Evolutionary conservation across 495 filamentous ascomycete species (phyloP).

Genomic region (Paragyromitra xinjiangensis): DNA sequence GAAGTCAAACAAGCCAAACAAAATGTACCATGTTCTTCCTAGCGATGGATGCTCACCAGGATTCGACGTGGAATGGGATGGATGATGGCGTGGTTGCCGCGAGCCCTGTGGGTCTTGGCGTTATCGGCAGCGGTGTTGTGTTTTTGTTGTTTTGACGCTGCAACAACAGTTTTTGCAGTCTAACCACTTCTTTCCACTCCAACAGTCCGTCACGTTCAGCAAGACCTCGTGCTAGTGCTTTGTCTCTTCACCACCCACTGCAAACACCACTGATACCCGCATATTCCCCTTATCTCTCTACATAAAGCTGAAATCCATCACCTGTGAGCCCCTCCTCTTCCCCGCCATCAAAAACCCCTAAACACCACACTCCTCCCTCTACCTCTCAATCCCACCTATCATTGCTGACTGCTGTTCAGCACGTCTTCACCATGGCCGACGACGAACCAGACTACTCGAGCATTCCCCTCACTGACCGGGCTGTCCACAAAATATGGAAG

Average conservation of each 20-base stretch:
- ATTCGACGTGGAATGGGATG: slow-evolving; percentile 29
- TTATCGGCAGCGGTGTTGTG: slow-evolving; percentile 28
- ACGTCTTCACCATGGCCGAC: slow-evolving; percentile 53
- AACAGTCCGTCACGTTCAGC: slow-evolving; percentile 31
- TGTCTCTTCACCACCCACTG: slow-evolving; percentile 21
- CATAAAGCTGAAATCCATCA: slow-evolving; percentile 24
- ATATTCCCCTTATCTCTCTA: slow-evolving; percentile 18
- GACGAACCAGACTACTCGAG: slow-evolving; percentile 58
- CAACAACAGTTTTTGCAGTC: slow-evolving; percentile 30
- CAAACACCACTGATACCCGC: slow-evolving; percentile 7
- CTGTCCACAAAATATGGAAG: slow-evolving; percentile 84
- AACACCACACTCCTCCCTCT: neutral
- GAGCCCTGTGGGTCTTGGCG: slow-evolving; percentile 43
- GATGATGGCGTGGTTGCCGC: slow-evolving; percentile 38
- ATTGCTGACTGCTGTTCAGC: slow-evolving; percentile 34
- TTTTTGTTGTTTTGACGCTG: slow-evolving; percentile 48
- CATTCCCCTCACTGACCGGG: slow-evolving; percentile 55
- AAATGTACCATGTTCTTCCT: neutral
- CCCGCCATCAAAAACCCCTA: slow-evolving; percentile 25
- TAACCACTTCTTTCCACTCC: slow-evolving; percentile 33
- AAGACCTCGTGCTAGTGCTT: slow-evolving; percentile 38
- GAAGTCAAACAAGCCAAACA: neutral
- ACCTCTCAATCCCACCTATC: slow-evolving; percentile 9
- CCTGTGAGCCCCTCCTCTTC: slow-evolving; percentile 39
- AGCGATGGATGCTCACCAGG: slow-evolving; percentile 20